Evolutionary conservation across 768 basidiomycete genomes (phyloP), one percentile per base, ranked within the genome.

Genomic region (Termitomyces sp.): DNA sequence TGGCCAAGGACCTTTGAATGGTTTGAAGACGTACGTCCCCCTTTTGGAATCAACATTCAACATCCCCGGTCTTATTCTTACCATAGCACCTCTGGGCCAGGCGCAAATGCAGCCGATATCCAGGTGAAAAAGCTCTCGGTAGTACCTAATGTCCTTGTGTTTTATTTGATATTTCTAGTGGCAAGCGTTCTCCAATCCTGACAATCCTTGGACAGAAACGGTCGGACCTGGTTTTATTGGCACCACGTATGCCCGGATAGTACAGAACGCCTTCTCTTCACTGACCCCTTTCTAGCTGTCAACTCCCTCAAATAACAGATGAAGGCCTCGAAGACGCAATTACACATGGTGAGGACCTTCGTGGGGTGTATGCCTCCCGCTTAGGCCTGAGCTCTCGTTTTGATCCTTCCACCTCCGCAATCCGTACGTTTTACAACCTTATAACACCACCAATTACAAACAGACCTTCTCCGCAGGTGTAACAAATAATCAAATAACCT

Each of bases 401-500:
- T 35, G 74, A 80, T 57, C 52, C 76, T 0, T 64, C 68, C 0
- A 66, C 61, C n/a, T 69, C 68, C 23, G 69, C 67, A 57, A 73
- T 82, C 47, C 77, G 79, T 78, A 50, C 33, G 74, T 71, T 28
- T 41, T 12, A 10, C 43, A 32, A 30, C 36, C 4, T 50, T 23
- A 13, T 3, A 46, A 3, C 47, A 28, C 44, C 47, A 3, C 28
- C 40, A 23, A 20, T 8, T 18, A 35, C 23, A 50, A 26, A 20
- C 2, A 28, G 23, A 38, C 18, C 35, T 10, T 55, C 48, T 13
- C 8, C 36, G 6, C 53, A 79, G 78, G 80, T 5, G 79, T 82
- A 5, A 82, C 81, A 2, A 80, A 80, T 69, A 82, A 82, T 52
- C 74, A 73, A 18, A 80, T 82, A 32, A 82, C 81, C 10, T 82